A percentile compares a stretch with the other conserved stretches of the same genome.
phyloP scores from a whole-genome alignment of 495 filamentous ascomycete genomes.

The Neurospora intermedia region DNA sequence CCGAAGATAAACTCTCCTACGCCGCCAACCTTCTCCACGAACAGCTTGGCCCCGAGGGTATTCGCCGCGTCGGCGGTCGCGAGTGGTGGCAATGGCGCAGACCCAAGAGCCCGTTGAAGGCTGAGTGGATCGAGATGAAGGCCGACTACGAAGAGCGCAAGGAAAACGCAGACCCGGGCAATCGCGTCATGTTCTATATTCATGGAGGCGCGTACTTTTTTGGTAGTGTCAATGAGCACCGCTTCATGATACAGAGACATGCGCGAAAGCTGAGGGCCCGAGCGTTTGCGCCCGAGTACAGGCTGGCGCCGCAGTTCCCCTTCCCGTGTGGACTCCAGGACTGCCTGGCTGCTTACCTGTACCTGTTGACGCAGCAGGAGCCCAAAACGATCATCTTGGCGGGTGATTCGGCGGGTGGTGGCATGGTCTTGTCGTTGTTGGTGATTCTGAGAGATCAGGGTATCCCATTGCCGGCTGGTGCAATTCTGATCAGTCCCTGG shows the following conservation, averaged over 20 bases:
- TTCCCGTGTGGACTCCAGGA: slow-evolving; percentile 89
- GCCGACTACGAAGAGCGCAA: slow-evolving; percentile 65
- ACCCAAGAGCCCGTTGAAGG: slow-evolving; percentile 49
- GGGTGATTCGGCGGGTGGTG: slow-evolving; percentile 85
- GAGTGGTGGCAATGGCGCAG: slow-evolving; percentile 93
- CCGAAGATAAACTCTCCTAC: slow-evolving; percentile 44
- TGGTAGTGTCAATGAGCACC: slow-evolving; percentile 87
- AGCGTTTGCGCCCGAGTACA: slow-evolving; percentile 79
- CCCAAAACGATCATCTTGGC: slow-evolving; percentile 69
- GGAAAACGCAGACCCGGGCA: slow-evolving; percentile 42
- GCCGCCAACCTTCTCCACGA: slow-evolving; percentile 52
- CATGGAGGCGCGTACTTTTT: slow-evolving; percentile 70
- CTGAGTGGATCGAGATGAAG: slow-evolving; percentile 95
- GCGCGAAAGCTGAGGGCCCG: slow-evolving; percentile 84
- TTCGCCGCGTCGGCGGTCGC: slow-evolving; percentile 64
- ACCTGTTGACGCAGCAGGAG: slow-evolving; percentile 61
- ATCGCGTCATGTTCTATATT: slow-evolving; percentile 83
- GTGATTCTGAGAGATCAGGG: slow-evolving; percentile 72
- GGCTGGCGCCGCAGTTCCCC: slow-evolving; percentile 85
- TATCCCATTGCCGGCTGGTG: slow-evolving; percentile 75
- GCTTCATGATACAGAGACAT: slow-evolving; percentile 92
- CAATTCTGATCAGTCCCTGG: slow-evolving; percentile 86
- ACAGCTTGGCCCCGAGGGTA: slow-evolving; percentile 65
- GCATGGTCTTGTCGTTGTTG: slow-evolving; percentile 72
- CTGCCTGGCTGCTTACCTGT: slow-evolving; percentile 77